Base-by-base conservation (phyloP, 2,329 filamentous ascomycete genomes). In the Exophiala bonariae region DNA sequence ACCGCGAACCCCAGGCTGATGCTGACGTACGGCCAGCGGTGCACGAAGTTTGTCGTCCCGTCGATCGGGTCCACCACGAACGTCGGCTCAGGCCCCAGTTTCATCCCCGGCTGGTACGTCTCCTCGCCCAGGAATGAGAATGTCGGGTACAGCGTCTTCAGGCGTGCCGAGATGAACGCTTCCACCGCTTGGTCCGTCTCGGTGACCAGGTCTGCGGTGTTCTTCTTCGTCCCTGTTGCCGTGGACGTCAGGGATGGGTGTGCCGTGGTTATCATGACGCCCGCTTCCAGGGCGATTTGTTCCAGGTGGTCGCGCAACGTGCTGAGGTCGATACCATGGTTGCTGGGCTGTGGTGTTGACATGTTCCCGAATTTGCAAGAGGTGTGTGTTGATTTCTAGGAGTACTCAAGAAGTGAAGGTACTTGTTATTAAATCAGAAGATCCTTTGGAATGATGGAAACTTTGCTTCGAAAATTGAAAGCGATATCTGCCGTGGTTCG, bases 1-100 rank as follows among this genome's bases (percentile, higher is more conserved):
- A 82, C 61, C 1, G 77, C 70, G 43, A 84, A 73, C 2, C 80
- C 81, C 13, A 84, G 70, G 4, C 78, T 82, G 51, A 84, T 77
- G 59, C 71, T 76, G 22, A 81, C 75, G 59, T 78, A 80, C 2
- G 77, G 77, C 60, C 80, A 75, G 17, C 71, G 70, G 62, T 84
- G 81, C n/a, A 83, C 77, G 55, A 85, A 83, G 65, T 84, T 84
- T 19, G 79, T 79, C 3, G 81, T 84, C 41, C 81, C 81, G 62
- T 85, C 81, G 41, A 84, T 83, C 4, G 81, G 81, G 60, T 85
- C 81, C 51, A 80, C 74, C 49, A 83, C 72, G 66, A 84, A 83
- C 3, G 81, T 83, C 3, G 81, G 80, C 1, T 66, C 67, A 18
- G 69, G 49, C 1, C 73, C 77, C 36, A 84, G 68, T n/a, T 61